Evolutionary conservation across 805 yeast genomes (phyloP).

Genomic region (Metschnikowia lachancei): DNA sequence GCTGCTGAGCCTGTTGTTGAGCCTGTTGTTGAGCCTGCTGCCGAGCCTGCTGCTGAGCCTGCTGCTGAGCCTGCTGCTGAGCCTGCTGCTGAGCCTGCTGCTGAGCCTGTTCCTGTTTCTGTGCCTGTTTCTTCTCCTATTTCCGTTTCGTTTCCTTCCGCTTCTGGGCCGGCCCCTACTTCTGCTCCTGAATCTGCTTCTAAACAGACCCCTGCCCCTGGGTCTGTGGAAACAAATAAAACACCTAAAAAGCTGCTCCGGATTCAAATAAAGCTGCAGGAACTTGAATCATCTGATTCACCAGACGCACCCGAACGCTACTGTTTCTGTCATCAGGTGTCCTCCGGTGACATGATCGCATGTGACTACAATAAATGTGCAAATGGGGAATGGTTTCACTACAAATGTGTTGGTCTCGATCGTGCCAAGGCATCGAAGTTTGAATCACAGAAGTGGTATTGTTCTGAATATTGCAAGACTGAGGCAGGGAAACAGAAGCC

Average conservation of each 20-base stretch:
- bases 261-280: neutral
- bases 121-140: too few species aligned
- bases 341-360: conserved; percentile 32
- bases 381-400: conserved; percentile 48
- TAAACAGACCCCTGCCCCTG: too few species aligned
- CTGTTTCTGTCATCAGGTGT: conserved; percentile 29
- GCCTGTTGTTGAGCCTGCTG: too few species aligned
- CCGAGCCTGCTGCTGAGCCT: too few species aligned
- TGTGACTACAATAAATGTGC: conserved; percentile 35
- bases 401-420: conserved; percentile 43
- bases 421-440: conserved; percentile 38
- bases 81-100: too few species aligned
- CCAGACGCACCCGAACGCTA: conserved; percentile 14
- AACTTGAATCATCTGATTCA: too few species aligned
- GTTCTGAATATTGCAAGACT: conserved; percentile 33
- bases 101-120: too few species aligned
- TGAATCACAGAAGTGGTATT: conserved; percentile 39
- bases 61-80: too few species aligned
- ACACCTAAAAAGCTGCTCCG: neutral
- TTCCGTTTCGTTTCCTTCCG: too few species aligned
- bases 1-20: too few species aligned
- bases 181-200: too few species aligned
- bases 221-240: neutral
- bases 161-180: too few species aligned
- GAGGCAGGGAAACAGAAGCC: conserved; percentile 8